Evolutionary conservation across 352 stramenopile genomes (phyloP).

Genomic region (Phytophthora cryptogea): DNA sequence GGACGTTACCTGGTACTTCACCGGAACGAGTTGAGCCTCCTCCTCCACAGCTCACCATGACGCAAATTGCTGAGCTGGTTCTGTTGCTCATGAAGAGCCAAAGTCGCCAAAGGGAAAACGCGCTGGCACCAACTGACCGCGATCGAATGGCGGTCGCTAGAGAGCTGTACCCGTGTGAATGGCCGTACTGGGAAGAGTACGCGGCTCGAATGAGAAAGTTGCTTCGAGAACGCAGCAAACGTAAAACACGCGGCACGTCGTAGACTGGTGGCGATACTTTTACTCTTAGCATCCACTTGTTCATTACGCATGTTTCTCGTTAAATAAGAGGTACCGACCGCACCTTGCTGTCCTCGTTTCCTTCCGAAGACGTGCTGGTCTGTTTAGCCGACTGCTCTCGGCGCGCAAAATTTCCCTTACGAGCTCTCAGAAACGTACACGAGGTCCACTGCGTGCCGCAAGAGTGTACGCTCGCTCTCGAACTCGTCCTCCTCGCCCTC

Average conservation of each 20-base stretch:
- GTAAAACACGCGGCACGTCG: constrained; percentile 11
- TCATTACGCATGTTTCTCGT: constrained; percentile 8
- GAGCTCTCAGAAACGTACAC: constrained; percentile 18
- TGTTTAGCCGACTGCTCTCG: constrained; percentile 1
- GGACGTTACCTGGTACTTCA: constrained; percentile 1
- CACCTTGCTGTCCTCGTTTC: constrained; percentile 17
- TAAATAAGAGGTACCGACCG: constrained; percentile 39
- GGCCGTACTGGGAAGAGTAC: constrained; percentile 31
- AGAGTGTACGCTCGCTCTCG: constrained; percentile 20
- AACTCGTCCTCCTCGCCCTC: constrained; percentile 41
- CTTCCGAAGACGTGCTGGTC: constrained; percentile 11
- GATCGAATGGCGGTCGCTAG: constrained; percentile 18
- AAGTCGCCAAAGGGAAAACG: constrained; percentile 33
- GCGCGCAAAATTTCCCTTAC: constrained; percentile 6
- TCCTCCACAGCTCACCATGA: constrained; percentile 6
- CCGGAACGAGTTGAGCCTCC: neutral
- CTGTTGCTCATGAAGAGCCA: constrained; percentile 55
- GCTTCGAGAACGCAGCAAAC: constrained; percentile 24
- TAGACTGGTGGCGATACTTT: neutral
- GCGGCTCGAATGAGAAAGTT: constrained; percentile 30
- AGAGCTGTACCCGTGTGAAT: constrained; percentile 12
- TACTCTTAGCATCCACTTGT: constrained; percentile 8
- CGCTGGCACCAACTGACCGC: constrained; percentile 24
- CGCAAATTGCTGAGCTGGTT: constrained; percentile 35
- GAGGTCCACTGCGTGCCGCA: constrained; percentile 24